Evolutionary conservation across 345 rosid genomes (phyloP).

Genomic region (Citrus mangshanensis): DNA sequence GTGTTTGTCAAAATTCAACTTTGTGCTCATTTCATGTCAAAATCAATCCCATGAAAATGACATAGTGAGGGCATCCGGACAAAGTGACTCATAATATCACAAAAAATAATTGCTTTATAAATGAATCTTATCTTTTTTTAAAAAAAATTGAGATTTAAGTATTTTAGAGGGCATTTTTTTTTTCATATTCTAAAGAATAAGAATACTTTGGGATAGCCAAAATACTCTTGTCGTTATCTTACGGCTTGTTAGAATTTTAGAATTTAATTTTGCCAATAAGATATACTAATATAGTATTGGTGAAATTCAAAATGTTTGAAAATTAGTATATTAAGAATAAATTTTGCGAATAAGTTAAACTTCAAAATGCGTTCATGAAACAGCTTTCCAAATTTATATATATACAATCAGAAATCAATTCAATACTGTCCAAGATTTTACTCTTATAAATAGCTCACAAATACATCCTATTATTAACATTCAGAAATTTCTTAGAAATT

Average conservation of each 20-base stretch:
- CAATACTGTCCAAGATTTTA: too few relatives aligned
- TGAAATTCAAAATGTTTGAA: too few relatives aligned
- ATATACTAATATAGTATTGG: too few relatives aligned
- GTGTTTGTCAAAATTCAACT: constrained; percentile 12
- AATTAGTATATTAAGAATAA: too few relatives aligned
- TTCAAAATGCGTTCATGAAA: too few relatives aligned
- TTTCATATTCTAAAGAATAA: neutral
- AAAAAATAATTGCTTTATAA: neutral
- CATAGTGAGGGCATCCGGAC: neutral
- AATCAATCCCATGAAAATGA: constrained; percentile 11
- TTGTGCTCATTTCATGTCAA: constrained; percentile 11
- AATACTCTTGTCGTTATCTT: neutral
- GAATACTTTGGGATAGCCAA: neutral
- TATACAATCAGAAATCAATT: too few relatives aligned
- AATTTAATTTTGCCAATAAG: too few relatives aligned
- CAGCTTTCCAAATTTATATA: too few relatives aligned
- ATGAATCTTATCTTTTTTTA: neutral
- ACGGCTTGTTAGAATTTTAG: neutral
- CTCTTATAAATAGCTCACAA: too few relatives aligned
- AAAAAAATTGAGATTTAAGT: neutral
- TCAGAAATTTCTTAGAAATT: too few relatives aligned
- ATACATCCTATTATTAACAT: too few relatives aligned
- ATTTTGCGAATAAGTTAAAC: too few relatives aligned
- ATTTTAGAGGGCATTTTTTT: neutral
- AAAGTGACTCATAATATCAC: neutral